Evolutionary conservation across 129 eudicot species (phyloP), one percentile per base, ranked within the genome.

Genomic region (Ambrosia trifida): DNA sequence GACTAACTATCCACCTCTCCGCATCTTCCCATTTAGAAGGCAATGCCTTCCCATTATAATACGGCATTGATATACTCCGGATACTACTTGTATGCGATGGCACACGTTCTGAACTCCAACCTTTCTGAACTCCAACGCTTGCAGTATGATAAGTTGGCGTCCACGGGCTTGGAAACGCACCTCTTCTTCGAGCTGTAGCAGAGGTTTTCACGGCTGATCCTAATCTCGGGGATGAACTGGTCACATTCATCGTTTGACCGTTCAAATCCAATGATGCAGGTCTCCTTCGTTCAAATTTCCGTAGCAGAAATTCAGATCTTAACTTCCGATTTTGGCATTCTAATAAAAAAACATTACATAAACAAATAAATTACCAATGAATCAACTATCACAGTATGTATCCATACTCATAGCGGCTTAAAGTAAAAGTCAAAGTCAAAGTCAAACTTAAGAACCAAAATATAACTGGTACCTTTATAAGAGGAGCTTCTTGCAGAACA

Each of bases 1-100:
- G 98, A 72, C 98, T 92, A 3, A 83, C 77, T 63, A 92, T 92
- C 98, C 98, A 92, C 81, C 98, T 81, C 83, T 92, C 98, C 1
- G 98, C 98, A 74, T 92, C 98, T 68, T 92, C 98, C 98, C 98
- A 92, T 78, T 92, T 92, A 7, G 98, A 92, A 73, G 98, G 96
- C 78, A 92, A 70, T 6, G 86, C 78, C 74, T 81, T 86, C 18
- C 94, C 91, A 64, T 81, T 88, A 79, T 85, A 84, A 43, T 78
- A 84, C 36, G 88, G 86, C 72, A 92, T 46, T 76, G 73, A 68
- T 11, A 91, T 72, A 32, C 80, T 81, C 49, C 86, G 79, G 43
- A 70, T 80, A 51, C 79, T 74, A 80, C 63, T 67, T 11, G 78
- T 32, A 74, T 80, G 87, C 73, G 67, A 69, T 53, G 98, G 88